These are phyloP conservation scores for Penstemon newberryi DNA, from an alignment of 257 asterid genomes.

Conservation along the genomic window DNA sequence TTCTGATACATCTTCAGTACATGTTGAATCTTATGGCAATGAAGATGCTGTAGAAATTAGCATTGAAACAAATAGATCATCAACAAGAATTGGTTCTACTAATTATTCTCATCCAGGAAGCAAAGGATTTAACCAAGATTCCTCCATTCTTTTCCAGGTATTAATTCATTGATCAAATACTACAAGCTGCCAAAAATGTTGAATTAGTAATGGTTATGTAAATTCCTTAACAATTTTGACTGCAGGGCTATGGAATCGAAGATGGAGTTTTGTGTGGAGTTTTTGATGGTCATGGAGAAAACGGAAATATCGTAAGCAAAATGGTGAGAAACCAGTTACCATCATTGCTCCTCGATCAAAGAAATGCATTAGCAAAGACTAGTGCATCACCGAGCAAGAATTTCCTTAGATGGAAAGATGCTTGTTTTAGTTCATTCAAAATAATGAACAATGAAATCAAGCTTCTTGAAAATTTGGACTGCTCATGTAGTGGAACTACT, in stretches of 20 bases:
- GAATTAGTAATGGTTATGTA: not conserved
- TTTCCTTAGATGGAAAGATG: conserved; percentile 67
- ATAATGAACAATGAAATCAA: conserved; percentile 65
- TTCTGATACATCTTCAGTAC: conserved; percentile 62
- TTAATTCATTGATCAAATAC: no score
- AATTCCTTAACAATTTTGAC: not conserved
- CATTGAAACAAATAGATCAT: conserved; percentile 19
- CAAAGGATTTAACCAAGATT: conserved; percentile 80
- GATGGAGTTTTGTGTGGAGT: conserved; percentile 66
- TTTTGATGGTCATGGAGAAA: conserved; percentile 84
- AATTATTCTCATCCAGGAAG: conserved; percentile 54
- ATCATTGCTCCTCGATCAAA: conserved; percentile 51
- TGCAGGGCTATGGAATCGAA: conserved; percentile 70
- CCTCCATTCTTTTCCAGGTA: conserved; percentile 72
- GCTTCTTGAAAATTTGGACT: conserved; percentile 49
- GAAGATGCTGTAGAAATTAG: conserved; percentile 50
- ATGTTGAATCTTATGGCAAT: conserved; percentile 54
- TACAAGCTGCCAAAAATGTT: no score
- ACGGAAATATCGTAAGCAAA: conserved; percentile 70
- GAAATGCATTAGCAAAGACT: conserved; percentile 38
- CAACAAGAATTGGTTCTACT: conserved; percentile 46
- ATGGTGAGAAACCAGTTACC: conserved; percentile 72
- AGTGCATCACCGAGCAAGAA: conserved; percentile 33
- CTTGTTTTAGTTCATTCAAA: conserved; percentile 56
- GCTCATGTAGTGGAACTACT: conserved; percentile 77